These are phyloP conservation scores for Inga laurina DNA, from an alignment of 306 rosid genomes.

Conservation along the genomic window DNA sequence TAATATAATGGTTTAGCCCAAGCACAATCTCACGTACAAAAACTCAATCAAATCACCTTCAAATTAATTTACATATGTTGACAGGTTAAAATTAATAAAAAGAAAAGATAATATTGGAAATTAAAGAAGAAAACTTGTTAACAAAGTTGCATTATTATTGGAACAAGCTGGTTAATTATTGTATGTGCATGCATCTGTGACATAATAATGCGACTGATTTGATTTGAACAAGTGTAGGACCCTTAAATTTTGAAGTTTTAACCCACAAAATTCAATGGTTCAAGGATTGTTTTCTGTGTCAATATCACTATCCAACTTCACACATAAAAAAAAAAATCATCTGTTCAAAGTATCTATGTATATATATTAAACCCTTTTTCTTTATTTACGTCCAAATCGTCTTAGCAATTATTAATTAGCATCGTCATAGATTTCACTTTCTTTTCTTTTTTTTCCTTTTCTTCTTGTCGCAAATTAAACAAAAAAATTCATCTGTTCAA, in stretches of 20 bases:
- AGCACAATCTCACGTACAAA: not conserved
- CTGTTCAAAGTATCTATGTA: not conserved
- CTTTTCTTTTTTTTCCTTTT: not conserved
- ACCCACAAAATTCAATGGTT: conserved; percentile 32
- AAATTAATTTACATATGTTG: not conserved
- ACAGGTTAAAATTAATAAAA: not conserved
- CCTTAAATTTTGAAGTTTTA: conserved; percentile 37
- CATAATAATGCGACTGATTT: conserved; percentile 11
- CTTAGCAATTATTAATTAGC: not conserved
- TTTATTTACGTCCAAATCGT: conserved; percentile 25
- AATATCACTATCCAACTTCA: conserved; percentile 34
- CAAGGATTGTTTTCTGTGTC: conserved; percentile 38
- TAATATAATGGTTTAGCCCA: not conserved
- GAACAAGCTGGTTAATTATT: not conserved
- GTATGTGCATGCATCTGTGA: conserved; percentile 45
- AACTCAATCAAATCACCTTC: not conserved
- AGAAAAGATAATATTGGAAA: too few species aligned
- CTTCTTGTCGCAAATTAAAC: not conserved
- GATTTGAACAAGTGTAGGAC: conserved; percentile 41
- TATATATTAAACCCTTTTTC: conserved; percentile 9
- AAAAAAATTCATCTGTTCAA: conserved; percentile 12
- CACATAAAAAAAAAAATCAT: not conserved
- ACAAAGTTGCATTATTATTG: not conserved
- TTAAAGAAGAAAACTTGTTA: not conserved
- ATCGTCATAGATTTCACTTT: conserved; percentile 23